Evolutionary conservation across 2,329 filamentous ascomycete genomes (phyloP), one percentile per base, ranked within the genome.

Genomic region (Aspergillus felis): DNA sequence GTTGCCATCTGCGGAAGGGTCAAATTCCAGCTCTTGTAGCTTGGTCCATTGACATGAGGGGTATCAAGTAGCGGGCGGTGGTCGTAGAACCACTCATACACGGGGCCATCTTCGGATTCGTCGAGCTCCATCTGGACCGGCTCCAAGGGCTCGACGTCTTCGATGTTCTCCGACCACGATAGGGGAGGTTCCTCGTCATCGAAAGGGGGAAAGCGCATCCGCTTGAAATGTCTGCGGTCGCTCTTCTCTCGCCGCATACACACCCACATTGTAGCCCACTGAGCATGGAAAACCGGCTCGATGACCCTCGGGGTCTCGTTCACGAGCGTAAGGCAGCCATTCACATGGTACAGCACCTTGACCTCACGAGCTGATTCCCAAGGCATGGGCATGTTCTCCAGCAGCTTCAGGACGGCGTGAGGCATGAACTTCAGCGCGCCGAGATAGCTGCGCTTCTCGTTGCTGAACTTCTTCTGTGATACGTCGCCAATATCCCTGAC

Each of bases 341-440:
- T 99, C 68, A 97, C 92, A 71, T 99, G 94, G 74, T 99, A 99
- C 12, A 99, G 82, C 28, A 99, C 94, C 78, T 97, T 97, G 61
- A 99, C 95, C 71, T 99, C 94, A 61, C 92, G 86, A 27, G 91
- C 87, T 57, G 92, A 94, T 78, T 99, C 94, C 94, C 94, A 99
- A 0, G 94, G 94, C 94, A 99, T 99, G 3, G 94, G 94, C 94
- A 99, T 99, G 69, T 99, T 99, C 79, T 99, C 94, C 56, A 99
- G 77, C 25, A 99, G 83, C 80, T 99, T 99, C 78, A 99, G 79
- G 10, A 99, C 94, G 5, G 94, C 94, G 73, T 99, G 94, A 1
- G 94, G 94, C 94, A 99, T 99, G 79, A 97, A 99, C 78, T 99
- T 99, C 62, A 99, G 79, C 35, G 95, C 94, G 61, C 95, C 95